phyloP scores from a whole-genome alignment of 208 protist genomes.

The Crithidia expoeki region DNA sequence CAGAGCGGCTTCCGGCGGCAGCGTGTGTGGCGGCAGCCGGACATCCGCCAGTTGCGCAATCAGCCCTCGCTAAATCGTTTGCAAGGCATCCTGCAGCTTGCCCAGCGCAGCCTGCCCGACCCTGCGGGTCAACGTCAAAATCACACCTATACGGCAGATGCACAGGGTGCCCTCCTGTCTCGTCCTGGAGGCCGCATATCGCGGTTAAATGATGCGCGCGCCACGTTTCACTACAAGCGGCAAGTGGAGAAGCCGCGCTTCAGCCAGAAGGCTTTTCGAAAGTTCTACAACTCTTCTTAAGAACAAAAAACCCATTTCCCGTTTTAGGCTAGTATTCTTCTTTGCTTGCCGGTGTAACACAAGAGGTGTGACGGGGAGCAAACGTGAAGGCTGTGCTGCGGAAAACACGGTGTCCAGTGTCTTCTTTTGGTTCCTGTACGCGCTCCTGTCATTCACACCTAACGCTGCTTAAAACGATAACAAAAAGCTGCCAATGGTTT shows the following conservation, averaged over 20 bases:
- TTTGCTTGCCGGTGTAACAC: conserved; percentile 18
- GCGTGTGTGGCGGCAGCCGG: conserved; percentile 29
- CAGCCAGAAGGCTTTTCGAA: conserved; percentile 43
- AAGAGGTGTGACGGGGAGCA: not conserved
- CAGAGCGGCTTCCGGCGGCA: not conserved
- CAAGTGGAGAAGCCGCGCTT: conserved; percentile 23
- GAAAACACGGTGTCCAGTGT: no score
- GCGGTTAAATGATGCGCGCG: conserved; percentile 40
- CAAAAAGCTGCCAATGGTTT: no score
- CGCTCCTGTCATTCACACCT: no score
- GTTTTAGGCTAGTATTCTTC: conserved; percentile 20
- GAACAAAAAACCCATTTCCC: not conserved
- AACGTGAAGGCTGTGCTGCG: no score
- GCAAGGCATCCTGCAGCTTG: conserved; percentile 37
- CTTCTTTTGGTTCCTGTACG: no score
- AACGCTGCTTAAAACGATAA: no score
- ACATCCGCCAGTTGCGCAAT: conserved; percentile 20
- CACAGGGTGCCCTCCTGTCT: conserved; percentile 58
- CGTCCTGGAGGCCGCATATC: conserved; percentile 51
- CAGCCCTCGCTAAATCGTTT: conserved; percentile 39
- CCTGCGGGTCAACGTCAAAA: conserved; percentile 36
- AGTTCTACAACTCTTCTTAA: conserved; percentile 51
- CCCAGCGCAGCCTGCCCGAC: conserved; percentile 39
- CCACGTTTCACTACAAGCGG: conserved; percentile 45
- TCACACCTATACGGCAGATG: conserved; percentile 38